Evolutionary conservation across 768 basidiomycete species (phyloP).

Genomic region (Suillus subalutaceus): DNA sequence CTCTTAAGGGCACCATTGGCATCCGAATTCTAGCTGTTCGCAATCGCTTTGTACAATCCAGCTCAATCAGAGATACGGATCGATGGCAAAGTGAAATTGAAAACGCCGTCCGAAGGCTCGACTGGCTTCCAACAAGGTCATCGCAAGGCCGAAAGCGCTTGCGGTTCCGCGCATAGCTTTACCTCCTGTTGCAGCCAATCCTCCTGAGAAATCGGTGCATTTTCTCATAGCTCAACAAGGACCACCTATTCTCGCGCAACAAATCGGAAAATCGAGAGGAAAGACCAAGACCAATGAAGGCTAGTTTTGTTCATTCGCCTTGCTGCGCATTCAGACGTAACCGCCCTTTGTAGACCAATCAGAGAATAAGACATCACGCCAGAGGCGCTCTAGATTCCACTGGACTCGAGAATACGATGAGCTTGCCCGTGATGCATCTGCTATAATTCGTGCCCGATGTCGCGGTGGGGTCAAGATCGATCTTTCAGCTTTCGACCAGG

Average conservation of each 20-base stretch:
- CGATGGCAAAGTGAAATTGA: conserved; percentile 70
- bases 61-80: conserved; percentile 46
- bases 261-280: conserved; percentile 37
- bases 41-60: conserved; percentile 59
- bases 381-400: conserved; percentile 67
- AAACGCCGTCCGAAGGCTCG: conserved; percentile 56
- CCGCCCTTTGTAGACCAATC: conserved; percentile 8
- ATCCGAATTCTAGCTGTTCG: conserved; percentile 59
- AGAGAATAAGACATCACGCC: conserved; percentile 18
- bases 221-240: conserved; percentile 55
- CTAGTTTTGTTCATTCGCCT: conserved; percentile 17
- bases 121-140: conserved; percentile 47
- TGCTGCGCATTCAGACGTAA: conserved; percentile 8
- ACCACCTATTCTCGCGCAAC: conserved; percentile 37
- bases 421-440: conserved; percentile 80
- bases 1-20: conserved; percentile 49
- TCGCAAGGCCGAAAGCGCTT: conserved; percentile 36
- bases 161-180: conserved; percentile 22
- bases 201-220: conserved; percentile 55
- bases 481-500: conserved; percentile 72
- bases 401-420: conserved; percentile 93
- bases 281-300: conserved; percentile 36
- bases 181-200: conserved; percentile 44
- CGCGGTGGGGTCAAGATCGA: conserved; percentile 62
- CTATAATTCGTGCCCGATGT: conserved; percentile 80